Evolutionary conservation across 2,329 filamentous ascomycete genomes (phyloP), one percentile per base, ranked within the genome.

Genomic region (Didymella exigua): DNA sequence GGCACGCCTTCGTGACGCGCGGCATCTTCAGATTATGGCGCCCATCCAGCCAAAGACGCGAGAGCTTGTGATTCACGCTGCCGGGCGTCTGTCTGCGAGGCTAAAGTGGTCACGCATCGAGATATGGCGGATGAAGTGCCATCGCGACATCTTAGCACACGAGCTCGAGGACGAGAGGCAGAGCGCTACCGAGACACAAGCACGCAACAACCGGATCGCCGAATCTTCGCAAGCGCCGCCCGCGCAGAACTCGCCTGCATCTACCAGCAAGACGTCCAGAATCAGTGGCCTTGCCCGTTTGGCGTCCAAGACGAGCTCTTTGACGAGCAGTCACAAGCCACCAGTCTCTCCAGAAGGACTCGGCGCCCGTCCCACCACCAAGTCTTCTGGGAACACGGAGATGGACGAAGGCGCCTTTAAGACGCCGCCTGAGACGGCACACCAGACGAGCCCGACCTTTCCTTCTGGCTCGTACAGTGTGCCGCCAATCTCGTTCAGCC

Each of bases 61-160:
- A 56, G 93, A 98, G 56, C 85, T 91, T 55, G 84, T 98, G 49
- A 82, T 97, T n/a, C 82, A 89, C 60, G 89, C 91, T 16, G 93
- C 95, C 18, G 91, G 88, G 5, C 86, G 89, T 7, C 88, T 96
- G 76, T 87, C 93, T 51, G 91, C 91, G 3, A 92, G 93, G 71
- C 78, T 99, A 56, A 96, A 95, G 72, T 97, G 93, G 93, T 87
- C 89, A n/a, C 84, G 93, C 57, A 89, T 96, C 72, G 91, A 96
- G 62, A 95, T 97, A 18, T 97, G 93, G 91, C 89, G 88, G 49
- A 84, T 93, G 66, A 93, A 86, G 69, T 97, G 93, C 62, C 93
- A 99, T 74, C 87, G 89, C 36, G 93, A 97, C 66, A 93, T 98
- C 56, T 78, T 99, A 18, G 81, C 86, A 5, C 83, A 92, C 75